phyloP scores from a whole-genome alignment of 1,284 basidiomycete genomes.

The Leccinum subrobustum region DNA sequence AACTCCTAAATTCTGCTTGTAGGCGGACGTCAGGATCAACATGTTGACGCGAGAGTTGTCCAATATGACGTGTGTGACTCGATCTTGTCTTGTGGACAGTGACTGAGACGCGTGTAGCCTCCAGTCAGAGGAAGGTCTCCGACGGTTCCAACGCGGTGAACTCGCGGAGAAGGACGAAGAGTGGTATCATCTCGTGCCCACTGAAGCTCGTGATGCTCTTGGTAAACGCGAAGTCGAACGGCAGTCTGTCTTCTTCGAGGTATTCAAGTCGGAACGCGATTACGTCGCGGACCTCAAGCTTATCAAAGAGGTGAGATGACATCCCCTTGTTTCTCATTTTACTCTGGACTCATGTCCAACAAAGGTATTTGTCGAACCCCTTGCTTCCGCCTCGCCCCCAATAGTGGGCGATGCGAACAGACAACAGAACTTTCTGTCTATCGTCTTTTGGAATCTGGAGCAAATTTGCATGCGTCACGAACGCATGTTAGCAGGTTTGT shows the following conservation, averaged over 20 bases:
- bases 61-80: constrained; percentile 50
- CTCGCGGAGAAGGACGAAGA: constrained; percentile 64
- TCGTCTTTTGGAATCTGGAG: constrained; percentile 75
- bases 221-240: constrained; percentile 72
- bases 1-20: constrained; percentile 8
- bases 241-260: constrained; percentile 80
- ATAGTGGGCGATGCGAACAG: constrained; percentile 50
- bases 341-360: constrained; percentile 6
- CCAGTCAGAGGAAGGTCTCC: constrained; percentile 61
- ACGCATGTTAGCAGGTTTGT: constrained; percentile 62
- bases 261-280: constrained; percentile 79
- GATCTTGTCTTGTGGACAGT: constrained; percentile 16
- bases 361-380: constrained; percentile 68
- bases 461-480: constrained; percentile 65
- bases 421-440: constrained; percentile 58
- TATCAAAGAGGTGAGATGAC: constrained; percentile 54
- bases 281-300: constrained; percentile 75
- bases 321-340: not conserved
- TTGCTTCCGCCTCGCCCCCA: constrained; percentile 53
- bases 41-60: constrained; percentile 49
- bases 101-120: constrained; percentile 37
- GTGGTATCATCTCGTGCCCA: constrained; percentile 76
- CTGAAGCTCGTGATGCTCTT: constrained; percentile 62
- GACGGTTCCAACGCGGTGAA: constrained; percentile 61
- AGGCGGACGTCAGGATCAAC: constrained; percentile 34